Base-by-base conservation (phyloP, 139 green algal genomes). In the Closterium sp. region DNA sequence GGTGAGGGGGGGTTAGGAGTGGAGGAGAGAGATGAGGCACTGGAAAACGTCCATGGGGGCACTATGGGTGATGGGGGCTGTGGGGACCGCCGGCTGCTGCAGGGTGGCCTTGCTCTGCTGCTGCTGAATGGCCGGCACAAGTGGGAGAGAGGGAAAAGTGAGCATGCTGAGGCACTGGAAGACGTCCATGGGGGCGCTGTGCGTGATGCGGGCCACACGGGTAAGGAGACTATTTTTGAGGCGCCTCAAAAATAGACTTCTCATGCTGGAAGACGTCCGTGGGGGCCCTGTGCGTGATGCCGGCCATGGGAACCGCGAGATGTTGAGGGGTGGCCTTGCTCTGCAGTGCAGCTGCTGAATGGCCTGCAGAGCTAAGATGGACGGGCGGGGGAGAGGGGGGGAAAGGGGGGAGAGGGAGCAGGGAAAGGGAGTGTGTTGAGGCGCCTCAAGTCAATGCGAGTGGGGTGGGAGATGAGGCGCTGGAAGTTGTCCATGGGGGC, bases 211-310 rank as follows among this genome's bases (percentile, higher is more conserved):
- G 0, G 89, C n/a, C 36, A 55, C 6, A 6, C n/a, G n/a, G n/a
- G n/a, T n/a, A n/a, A n/a, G n/a, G n/a, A n/a, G n/a, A n/a, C n/a
- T n/a, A n/a, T n/a, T n/a, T n/a, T n/a, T 93, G 84, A 98, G 94
- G 19, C 93, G 91, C 88, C n/a, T n/a, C n/a, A n/a, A n/a, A n/a
- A n/a, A n/a, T n/a, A n/a, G n/a, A n/a, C n/a, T n/a, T n/a, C n/a
- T n/a, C n/a, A n/a, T n/a, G n/a, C n/a, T 95, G 90, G 92, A 97
- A 97, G 31, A 98, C 91, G 90, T 98, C 97, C 96, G 98, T 97
- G 30, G 94, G 91, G 33, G 93, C 94, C n/a, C n/a, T n/a, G n/a
- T n/a, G n/a, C n/a, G n/a, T n/a, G n/a, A n/a, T n/a, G n/a, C n/a
- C n/a, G n/a, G n/a, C n/a, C n/a, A 55, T 12, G 36, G 36, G 36